Base-by-base conservation (phyloP, 2,329 filamentous ascomycete species). In the Paecilomyces sp. region DNA sequence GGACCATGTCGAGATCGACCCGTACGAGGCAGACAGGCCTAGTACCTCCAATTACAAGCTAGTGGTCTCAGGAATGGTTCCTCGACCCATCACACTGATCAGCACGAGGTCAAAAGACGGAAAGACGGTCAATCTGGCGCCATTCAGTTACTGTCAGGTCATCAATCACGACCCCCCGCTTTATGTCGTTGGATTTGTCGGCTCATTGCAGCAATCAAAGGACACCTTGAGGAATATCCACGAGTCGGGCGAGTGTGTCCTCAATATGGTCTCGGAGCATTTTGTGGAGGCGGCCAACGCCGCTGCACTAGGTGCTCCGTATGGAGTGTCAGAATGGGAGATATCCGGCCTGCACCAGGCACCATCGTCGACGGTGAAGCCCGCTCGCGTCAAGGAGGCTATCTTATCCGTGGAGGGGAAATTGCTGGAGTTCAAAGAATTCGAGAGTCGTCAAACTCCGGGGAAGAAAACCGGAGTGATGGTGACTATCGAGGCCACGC, bases 281-380 rank as follows among this genome's bases (percentile, higher is more conserved):
- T 94, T 87, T 72, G 71, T 94, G 69, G 92, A 96, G 79, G 92
- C 92, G 0, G 92, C 91, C 50, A 96, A 97, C 74, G 81, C 86
- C 7, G 83, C 86, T 3, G 83, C 82, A 25, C 85, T 94, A 64
- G 89, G 96, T 74, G 85, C 90, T 0, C 92, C 92, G 0, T 86
- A 86, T 61, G 90, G 88, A 0, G 78, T 84, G 0, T 88, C 85
- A 0, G 92, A 97, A 74, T 96, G 91, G 90, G 81, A 82, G 2
- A 75, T 95, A n/a, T 84, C 83, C 25, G 92, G 92, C 0, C 78
- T 97, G 64, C 90, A 88, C 5, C 88, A 89, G 0, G 86, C 82
- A 0, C 77, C 83, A 28, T 88, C 85, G 60, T 78, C 82, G 57
- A 81, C 85, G 3, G 91, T 96, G 41, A 83, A 83, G 69, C 80